Evolutionary conservation across 768 basidiomycete genomes (phyloP).

Genomic region (Clitopilus passeckerianus): DNA sequence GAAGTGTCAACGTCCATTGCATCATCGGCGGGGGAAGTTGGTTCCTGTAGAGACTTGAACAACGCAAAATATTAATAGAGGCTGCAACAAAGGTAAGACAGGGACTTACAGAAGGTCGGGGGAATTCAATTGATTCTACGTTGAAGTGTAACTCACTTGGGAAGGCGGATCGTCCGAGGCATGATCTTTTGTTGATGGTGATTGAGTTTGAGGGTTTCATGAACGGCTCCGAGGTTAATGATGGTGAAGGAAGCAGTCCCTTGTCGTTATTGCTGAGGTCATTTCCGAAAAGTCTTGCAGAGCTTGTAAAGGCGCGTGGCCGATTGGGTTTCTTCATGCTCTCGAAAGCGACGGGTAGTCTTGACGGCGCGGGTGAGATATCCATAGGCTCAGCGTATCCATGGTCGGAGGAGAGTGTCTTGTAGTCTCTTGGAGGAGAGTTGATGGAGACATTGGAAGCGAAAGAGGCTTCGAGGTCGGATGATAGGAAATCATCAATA

Average conservation of each 20-base stretch:
- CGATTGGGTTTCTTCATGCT: conserved; percentile 29
- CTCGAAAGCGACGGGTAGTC: conserved; percentile 16
- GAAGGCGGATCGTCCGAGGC: conserved; percentile 50
- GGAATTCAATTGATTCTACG: conserved; percentile 15
- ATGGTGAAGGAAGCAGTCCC: conserved; percentile 22
- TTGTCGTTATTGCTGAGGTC: conserved; percentile 61
- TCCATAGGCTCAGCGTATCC: conserved; percentile 69
- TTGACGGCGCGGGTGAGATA: conserved; percentile 63
- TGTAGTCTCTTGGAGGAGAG: conserved; percentile 53
- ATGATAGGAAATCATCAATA: conserved; percentile 62
- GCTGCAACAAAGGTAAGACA: background rate
- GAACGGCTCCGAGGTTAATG: background rate
- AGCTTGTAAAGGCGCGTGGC: conserved; percentile 63
- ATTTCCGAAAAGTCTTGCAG: conserved; percentile 64
- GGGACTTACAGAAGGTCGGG: conserved; percentile 21
- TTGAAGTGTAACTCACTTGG: conserved; percentile 57
- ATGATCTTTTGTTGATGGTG: conserved; percentile 44
- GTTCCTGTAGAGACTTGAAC: conserved; percentile 30
- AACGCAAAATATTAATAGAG: conserved; percentile 5
- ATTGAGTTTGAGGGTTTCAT: conserved; percentile 18
- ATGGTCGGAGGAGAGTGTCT: conserved; percentile 41
- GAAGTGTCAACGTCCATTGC: conserved; percentile 81
- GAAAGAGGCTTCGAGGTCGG: conserved; percentile 80
- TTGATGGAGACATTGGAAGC: conserved; percentile 79
- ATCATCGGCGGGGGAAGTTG: conserved; percentile 48